These are phyloP conservation scores for Kurtzmaniella cleridarum DNA, from an alignment of 805 yeast genomes.

Conservation along the genomic window DNA sequence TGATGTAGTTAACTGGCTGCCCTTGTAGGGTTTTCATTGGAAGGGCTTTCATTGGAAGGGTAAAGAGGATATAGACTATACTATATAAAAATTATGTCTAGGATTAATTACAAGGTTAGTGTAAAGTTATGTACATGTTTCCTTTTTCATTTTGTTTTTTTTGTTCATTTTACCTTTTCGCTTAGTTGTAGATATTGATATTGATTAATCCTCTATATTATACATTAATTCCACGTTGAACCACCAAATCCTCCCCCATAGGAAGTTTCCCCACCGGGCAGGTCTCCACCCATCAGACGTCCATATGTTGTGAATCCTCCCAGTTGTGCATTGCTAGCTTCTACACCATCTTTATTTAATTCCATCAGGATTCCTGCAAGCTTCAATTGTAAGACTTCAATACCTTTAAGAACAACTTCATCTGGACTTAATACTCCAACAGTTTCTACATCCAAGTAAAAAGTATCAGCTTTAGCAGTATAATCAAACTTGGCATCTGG, in stretches of 20 bases:
- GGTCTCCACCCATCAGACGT: conserved; percentile 29
- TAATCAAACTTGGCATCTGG: conserved; percentile 85
- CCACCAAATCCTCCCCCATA: conserved; percentile 30
- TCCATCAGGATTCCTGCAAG: conserved; percentile 83
- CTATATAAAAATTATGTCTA: too few species aligned
- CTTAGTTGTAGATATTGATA: too few species aligned
- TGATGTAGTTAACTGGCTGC: conserved; percentile 76
- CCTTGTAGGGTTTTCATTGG: conserved; percentile 6
- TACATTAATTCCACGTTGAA: conserved; percentile 23
- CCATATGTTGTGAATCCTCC: conserved; percentile 48
- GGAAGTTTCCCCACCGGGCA: conserved; percentile 21
- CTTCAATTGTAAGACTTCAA: conserved; percentile 81
- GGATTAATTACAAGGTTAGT: too few species aligned
- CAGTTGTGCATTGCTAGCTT: conserved; percentile 31
- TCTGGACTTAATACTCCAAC: conserved; percentile 86
- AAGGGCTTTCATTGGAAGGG: neutral
- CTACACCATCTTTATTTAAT: conserved; percentile 42
- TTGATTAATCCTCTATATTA: too few species aligned
- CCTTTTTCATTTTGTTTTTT: neutral
- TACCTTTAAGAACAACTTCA: conserved; percentile 81
- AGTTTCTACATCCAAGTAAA: conserved; percentile 87
- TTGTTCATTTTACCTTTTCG: neutral
- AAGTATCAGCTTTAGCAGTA: conserved; percentile 72
- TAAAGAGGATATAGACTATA: neutral
- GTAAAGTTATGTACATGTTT: neutral